phyloP scores from a whole-genome alignment of 352 stramenopile genomes.

The Globisporangium paddicum region DNA sequence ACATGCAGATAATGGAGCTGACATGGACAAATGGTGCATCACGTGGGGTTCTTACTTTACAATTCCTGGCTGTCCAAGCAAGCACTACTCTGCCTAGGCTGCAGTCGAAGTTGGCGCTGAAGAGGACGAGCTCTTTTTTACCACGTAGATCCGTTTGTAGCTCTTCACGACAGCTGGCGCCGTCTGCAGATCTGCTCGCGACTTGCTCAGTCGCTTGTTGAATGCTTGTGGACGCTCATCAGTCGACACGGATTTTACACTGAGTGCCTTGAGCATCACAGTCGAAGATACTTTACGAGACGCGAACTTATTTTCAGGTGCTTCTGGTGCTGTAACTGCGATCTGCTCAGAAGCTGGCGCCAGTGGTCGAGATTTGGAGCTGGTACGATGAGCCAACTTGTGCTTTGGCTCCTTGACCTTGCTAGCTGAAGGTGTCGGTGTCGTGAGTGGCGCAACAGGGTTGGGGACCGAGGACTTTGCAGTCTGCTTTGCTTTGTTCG shows the following conservation, averaged over 20 bases:
- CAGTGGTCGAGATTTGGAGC: not conserved
- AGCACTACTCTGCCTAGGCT: not conserved
- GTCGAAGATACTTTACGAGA: not conserved
- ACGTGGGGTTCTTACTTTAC: not conserved
- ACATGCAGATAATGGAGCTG: no score
- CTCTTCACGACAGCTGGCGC: conserved; percentile 1
- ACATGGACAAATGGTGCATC: not conserved
- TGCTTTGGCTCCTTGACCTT: not conserved
- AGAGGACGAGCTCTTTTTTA: conserved; percentile 14
- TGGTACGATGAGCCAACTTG: not conserved
- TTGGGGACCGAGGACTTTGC: not conserved
- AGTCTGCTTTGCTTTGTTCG: not conserved
- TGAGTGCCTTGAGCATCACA: not conserved
- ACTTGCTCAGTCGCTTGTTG: conserved; percentile 13
- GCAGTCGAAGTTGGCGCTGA: conserved; percentile 6
- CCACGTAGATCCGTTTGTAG: conserved; percentile 30
- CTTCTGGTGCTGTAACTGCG: not conserved
- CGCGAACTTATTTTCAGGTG: not conserved
- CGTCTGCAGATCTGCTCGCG: not conserved
- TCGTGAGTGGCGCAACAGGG: no score
- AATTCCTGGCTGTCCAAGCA: not conserved
- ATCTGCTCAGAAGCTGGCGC: not conserved
- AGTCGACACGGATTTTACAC: not conserved
- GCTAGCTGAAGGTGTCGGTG: not conserved
- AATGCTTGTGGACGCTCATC: not conserved